Percentiles rank a stretch among this genome's conserved stretches.
Conservation (phyloP, 257 asterid genomes). For the Perilla frutescens region DNA sequence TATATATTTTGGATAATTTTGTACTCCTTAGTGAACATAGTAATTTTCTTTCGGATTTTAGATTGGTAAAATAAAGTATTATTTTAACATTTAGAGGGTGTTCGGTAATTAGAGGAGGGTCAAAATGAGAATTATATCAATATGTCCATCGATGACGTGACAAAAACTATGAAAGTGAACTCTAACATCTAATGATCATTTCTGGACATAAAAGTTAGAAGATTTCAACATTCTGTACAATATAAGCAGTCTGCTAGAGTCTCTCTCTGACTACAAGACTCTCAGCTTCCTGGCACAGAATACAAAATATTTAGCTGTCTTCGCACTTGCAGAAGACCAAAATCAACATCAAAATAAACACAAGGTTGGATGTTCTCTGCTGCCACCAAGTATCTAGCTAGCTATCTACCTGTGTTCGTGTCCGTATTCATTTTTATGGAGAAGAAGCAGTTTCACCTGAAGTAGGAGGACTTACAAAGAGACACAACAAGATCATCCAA, state of each 20-base stretch:
- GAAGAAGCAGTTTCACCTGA: slow-evolving; percentile 38
- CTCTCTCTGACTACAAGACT: slow-evolving; percentile 33
- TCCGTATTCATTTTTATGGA: slow-evolving; percentile 29
- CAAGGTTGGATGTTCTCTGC: slow-evolving; percentile 17
- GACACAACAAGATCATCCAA: slow-evolving; percentile 95
- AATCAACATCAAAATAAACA: slow-evolving; percentile 27
- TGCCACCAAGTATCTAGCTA: not conserved
- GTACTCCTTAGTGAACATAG: too few species aligned
- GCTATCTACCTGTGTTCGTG: slow-evolving; percentile 12
- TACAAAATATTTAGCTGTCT: slow-evolving; percentile 16
- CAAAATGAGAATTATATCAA: too few species aligned
- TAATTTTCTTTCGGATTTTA: too few species aligned
- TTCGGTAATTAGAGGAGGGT: too few species aligned
- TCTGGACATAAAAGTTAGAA: not conserved
- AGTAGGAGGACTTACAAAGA: slow-evolving; percentile 67
- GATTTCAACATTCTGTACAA: slow-evolving; percentile 54
- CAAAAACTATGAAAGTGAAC: too few species aligned
- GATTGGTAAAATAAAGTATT: too few species aligned
- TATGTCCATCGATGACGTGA: too few species aligned
- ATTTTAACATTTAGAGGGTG: too few species aligned
- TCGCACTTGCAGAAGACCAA: slow-evolving; percentile 23
- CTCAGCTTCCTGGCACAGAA: slow-evolving; percentile 32
- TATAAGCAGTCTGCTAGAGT: slow-evolving; percentile 38
- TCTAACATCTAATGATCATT: too few species aligned
- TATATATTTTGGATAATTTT: too few species aligned